Percentiles rank a stretch among this genome's conserved stretches.
Conservation (phyloP, 257 asterid genomes). For the Solanum sitiens region DNA sequence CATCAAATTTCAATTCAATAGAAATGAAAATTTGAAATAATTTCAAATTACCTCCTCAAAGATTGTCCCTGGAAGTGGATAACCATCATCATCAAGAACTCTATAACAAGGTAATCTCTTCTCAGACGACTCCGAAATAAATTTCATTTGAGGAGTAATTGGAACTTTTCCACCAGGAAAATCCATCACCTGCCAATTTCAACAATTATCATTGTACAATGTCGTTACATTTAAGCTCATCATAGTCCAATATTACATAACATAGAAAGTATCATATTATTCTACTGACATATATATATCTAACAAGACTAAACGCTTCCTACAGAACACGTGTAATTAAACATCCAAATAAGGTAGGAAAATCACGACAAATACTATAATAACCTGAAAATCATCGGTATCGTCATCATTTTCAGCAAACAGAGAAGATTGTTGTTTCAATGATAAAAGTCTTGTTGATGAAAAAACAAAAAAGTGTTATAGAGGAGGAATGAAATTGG, state of each 20-base stretch:
- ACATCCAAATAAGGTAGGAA: too few species aligned
- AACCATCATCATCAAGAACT: slow-evolving; percentile 73
- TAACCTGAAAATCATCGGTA: slow-evolving; percentile 9
- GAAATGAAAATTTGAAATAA: background rate
- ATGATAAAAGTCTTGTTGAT: background rate
- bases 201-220: background rate
- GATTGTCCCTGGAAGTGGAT: slow-evolving; percentile 28
- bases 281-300: background rate
- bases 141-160: slow-evolving; percentile 47
- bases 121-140: slow-evolving; percentile 51
- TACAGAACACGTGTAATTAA: background rate
- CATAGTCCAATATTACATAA: background rate
- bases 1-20: background rate
- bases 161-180: slow-evolving; percentile 84
- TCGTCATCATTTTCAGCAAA: background rate
- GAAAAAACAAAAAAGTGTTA: background rate
- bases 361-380: background rate
- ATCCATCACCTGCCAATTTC: slow-evolving; percentile 39
- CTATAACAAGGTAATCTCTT: slow-evolving; percentile 82
- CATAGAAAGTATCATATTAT: background rate
- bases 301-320: background rate
- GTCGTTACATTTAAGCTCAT: background rate
- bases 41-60: slow-evolving; percentile 43
- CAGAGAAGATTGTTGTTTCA: background rate
- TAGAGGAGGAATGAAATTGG: background rate